These are phyloP conservation scores for Theobroma cacao DNA, from an alignment of 345 rosid genomes.

Conservation along the genomic window DNA sequence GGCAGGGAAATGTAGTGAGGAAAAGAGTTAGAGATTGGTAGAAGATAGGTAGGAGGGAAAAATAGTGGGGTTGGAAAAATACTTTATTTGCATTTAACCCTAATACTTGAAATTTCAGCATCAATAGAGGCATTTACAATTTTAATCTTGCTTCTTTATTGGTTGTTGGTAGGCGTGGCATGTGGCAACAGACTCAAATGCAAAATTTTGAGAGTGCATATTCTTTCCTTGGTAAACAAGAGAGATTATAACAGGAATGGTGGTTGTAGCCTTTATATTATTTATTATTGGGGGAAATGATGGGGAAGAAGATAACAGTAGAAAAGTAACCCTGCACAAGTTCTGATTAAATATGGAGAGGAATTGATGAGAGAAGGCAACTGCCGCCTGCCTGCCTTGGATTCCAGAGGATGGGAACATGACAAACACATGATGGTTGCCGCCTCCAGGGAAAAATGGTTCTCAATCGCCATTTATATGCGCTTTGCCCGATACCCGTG, in stretches of 20 bases:
- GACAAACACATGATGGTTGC: not conserved
- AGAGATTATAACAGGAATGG: not conserved
- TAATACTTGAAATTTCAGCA: slow-evolving; percentile 34
- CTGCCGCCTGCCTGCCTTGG: not conserved
- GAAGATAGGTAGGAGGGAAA: slow-evolving; percentile 12
- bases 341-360: not conserved
- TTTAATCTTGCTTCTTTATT: not conserved
- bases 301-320: not conserved
- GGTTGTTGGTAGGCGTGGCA: not conserved
- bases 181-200: not conserved
- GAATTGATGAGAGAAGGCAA: not conserved
- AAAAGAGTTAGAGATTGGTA: slow-evolving; percentile 16
- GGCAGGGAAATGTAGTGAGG: slow-evolving; percentile 11
- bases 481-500: not conserved
- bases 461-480: not conserved
- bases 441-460: not conserved
- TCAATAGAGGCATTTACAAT: slow-evolving; percentile 3
- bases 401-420: not conserved
- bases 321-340: not conserved
- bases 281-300: not conserved
- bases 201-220: not conserved
- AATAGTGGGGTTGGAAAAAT: slow-evolving; percentile 25
- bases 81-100: slow-evolving; percentile 44
- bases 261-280: not conserved
- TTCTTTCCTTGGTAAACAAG: not conserved